Evolutionary conservation across 176 grass and related monocot species (phyloP).

Genomic region (Zea luxurians): DNA sequence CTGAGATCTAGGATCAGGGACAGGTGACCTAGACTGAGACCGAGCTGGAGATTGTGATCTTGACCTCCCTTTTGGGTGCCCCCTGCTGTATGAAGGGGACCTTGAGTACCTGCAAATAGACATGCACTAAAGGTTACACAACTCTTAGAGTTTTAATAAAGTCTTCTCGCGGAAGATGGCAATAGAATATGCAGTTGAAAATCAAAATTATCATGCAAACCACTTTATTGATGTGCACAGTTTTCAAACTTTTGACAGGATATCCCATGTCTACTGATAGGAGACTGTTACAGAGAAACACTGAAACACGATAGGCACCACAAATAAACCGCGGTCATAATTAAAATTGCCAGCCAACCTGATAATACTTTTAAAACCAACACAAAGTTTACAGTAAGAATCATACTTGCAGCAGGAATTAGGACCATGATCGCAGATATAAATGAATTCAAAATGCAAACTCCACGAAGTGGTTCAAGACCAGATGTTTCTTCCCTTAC

Average conservation of each 20-base stretch:
- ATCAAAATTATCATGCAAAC: slow-evolving; percentile 1
- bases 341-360: neutral
- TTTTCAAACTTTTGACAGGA: slow-evolving; percentile 1
- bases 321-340: neutral
- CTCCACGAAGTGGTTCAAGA: neutral
- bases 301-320: neutral
- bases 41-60: slow-evolving; percentile 53
- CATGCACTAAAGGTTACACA: neutral
- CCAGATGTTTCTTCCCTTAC: neutral
- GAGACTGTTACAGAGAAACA: neutral
- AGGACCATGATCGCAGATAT: neutral
- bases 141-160: neutral
- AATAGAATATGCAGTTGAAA: neutral
- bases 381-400: neutral
- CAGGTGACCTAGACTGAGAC: slow-evolving; percentile 54
- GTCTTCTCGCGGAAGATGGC: neutral
- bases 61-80: slow-evolving; percentile 54
- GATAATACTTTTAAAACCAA: neutral
- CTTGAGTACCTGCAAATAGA: slow-evolving; percentile 51
- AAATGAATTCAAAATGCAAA: neutral
- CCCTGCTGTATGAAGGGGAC: slow-evolving; percentile 64
- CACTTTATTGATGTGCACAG: neutral
- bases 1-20: slow-evolving; percentile 54
- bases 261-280: neutral
- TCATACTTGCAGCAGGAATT: neutral